These are phyloP conservation scores for Yamagishiella unicocca DNA, from an alignment of 139 green algal species.

Conservation along the genomic window DNA sequence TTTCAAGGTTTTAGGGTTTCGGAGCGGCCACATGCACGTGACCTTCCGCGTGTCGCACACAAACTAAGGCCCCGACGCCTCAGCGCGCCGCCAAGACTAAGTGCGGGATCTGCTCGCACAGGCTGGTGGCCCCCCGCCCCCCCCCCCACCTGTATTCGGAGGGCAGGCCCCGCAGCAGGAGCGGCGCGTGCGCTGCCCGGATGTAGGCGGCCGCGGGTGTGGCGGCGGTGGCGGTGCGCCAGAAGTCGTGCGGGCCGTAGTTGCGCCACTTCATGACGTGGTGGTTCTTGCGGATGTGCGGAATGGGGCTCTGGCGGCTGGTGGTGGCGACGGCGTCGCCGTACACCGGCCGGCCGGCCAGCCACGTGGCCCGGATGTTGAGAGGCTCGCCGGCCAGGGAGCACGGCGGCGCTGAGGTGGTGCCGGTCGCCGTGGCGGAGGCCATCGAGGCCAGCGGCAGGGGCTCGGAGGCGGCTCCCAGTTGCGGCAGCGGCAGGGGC, in stretches of 20 bases:
- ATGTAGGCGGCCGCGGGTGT: neutral
- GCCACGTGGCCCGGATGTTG: constrained; percentile 44
- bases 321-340: constrained; percentile 41
- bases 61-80: too few relatives aligned
- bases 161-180: constrained; percentile 29
- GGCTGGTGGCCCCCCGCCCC: too few relatives aligned
- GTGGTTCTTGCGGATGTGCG: constrained; percentile 26
- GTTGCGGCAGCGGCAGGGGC: neutral
- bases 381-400: constrained; percentile 19
- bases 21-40: too few relatives aligned
- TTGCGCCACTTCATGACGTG: constrained; percentile 43
- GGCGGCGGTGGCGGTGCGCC: constrained; percentile 10
- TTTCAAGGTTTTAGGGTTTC: too few relatives aligned
- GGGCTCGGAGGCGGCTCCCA: neutral
- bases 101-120: too few relatives aligned
- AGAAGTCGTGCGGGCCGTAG: neutral
- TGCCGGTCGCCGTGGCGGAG: neutral
- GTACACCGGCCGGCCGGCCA: constrained; percentile 34
- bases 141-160: neutral
- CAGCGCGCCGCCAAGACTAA: too few relatives aligned
- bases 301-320: constrained; percentile 34
- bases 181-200: constrained; percentile 19
- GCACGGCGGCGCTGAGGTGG: neutral
- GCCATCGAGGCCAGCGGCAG: neutral
- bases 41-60: too few relatives aligned